Base-by-base conservation (phyloP, 1,139 yeast genomes). In the Taiozyma onychis region DNA sequence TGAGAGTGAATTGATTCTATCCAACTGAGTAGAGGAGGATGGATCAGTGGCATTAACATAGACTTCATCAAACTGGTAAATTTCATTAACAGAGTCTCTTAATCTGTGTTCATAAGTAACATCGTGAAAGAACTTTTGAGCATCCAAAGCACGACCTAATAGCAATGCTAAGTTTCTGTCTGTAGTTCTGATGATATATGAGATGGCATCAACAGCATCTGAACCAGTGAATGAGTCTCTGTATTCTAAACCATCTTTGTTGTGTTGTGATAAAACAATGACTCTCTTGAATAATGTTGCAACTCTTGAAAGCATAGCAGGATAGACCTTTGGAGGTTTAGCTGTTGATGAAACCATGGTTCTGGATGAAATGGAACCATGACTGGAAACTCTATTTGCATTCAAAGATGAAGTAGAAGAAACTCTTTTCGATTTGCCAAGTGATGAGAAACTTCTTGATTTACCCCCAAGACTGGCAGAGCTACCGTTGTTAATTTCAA, bases 141-240 rank as follows among this genome's bases (percentile, higher is more conserved):
- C 96, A 69, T 93, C 99, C 54, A 93, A 73, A 0, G 98, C 86
- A 56, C 99, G 77, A 24, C 99, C 99, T 47, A 95, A 72, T 45
- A 93, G 71, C 46, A 93, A 71, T 0, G 98, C 98, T 63, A 93
- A 72, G 60, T 90, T 91, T 54, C 99, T 76, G 66, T 93, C 99
- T 16, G 90, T 87, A 3, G 97, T 91, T 57, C 95, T 76, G 50
- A 93, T 85, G 51, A 93, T 85, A 50, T 86, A 77, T 54, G 96
- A 85, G 52, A 93, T 83, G 27, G 86, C 78, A 67, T 90, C 97
- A 44, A 93, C 96, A 0, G 98, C 97, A 71, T 88, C 95, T 39
- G 88, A 78, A 22, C 99, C 99, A 0, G 97, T 87, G 65, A 95
- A 95, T 0, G 98, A 86, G 64, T 91, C 96, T 64, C 95, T 88